Evolutionary conservation across 2,329 filamentous ascomycete genomes (phyloP).

Genomic region (Xylaria hypoxylon): DNA sequence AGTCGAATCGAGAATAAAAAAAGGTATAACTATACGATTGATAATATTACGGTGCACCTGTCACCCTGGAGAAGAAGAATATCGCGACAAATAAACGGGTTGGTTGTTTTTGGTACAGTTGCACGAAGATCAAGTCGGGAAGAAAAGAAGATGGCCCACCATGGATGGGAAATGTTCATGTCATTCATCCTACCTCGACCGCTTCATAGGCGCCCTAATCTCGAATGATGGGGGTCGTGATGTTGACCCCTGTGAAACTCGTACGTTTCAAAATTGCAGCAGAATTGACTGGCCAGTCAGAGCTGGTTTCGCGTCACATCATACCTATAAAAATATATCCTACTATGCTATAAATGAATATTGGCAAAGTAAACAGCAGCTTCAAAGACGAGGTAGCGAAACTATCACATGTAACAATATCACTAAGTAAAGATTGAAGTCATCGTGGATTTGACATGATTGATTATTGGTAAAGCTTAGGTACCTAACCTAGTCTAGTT

Average conservation of each 20-base stretch:
- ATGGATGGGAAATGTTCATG: slow-evolving; percentile 8
- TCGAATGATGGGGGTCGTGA: slow-evolving; percentile 35
- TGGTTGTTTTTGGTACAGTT: slow-evolving; percentile 17
- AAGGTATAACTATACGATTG: slow-evolving; percentile 9
- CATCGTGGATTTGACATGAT: not conserved
- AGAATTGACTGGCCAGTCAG: slow-evolving; percentile 54
- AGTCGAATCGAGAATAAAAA: slow-evolving; percentile 9
- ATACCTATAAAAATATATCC: slow-evolving; percentile 18
- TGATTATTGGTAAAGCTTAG: not conserved
- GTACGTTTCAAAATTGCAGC: slow-evolving; percentile 61
- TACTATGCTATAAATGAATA: not conserved
- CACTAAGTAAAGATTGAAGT: not conserved
- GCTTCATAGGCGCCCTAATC: slow-evolving; percentile 19
- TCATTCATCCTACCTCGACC: slow-evolving; percentile 9
- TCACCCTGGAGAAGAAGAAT: slow-evolving; percentile 35
- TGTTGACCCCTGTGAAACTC: slow-evolving; percentile 49
- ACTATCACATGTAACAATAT: not conserved
- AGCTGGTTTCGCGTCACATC: slow-evolving; percentile 39
- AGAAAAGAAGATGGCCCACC: slow-evolving; percentile 21
- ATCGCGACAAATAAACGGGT: slow-evolving; percentile 21
- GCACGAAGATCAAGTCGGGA: slow-evolving; percentile 33
- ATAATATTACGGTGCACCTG: slow-evolving; percentile 41
- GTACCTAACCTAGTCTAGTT: no score
- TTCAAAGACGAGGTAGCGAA: not conserved
- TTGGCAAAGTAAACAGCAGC: no score